Conservation (phyloP, 73 alveolate species). For the Symbiodinium natans region DNA sequence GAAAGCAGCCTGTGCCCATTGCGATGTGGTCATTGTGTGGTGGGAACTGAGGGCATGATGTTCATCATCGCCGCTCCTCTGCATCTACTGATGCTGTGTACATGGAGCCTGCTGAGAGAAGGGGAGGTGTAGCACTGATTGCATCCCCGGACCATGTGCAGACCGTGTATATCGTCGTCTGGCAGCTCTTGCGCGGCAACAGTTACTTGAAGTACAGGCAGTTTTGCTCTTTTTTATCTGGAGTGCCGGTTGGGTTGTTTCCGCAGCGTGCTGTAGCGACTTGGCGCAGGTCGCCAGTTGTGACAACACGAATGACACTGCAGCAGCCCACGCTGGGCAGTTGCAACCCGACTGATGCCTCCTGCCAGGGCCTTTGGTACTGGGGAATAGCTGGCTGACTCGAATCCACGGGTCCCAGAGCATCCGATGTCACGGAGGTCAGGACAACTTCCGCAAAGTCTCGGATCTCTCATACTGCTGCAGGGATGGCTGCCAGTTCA, state of each 20-base stretch:
- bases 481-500: conserved; percentile 23
- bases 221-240: neutral
- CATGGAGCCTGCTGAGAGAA: no score
- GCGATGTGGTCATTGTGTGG: no score
- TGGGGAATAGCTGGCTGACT: neutral
- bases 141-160: neutral
- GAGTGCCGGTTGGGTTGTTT: no score
- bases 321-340: conserved; percentile 12
- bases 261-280: no score
- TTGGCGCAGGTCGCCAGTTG: neutral
- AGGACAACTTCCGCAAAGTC: conserved; percentile 38
- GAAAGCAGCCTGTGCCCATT: no score
- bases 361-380: neutral
- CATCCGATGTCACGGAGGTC: no score
- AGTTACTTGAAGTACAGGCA: conserved; percentile 82
- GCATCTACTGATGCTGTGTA: neutral
- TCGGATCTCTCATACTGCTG: conserved; percentile 44
- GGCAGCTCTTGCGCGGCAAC: conserved; percentile 70
- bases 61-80: conserved; percentile 31
- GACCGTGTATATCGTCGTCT: conserved; percentile 57
- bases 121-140: no score
- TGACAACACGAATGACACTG: conserved; percentile 21
- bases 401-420: neutral
- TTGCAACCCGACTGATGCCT: conserved; percentile 46
- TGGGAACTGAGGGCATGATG: conserved; percentile 71